Evolutionary conservation across 2,329 filamentous ascomycete genomes (phyloP), one percentile per base, ranked within the genome.

Genomic region (Trichoderma sp.): DNA sequence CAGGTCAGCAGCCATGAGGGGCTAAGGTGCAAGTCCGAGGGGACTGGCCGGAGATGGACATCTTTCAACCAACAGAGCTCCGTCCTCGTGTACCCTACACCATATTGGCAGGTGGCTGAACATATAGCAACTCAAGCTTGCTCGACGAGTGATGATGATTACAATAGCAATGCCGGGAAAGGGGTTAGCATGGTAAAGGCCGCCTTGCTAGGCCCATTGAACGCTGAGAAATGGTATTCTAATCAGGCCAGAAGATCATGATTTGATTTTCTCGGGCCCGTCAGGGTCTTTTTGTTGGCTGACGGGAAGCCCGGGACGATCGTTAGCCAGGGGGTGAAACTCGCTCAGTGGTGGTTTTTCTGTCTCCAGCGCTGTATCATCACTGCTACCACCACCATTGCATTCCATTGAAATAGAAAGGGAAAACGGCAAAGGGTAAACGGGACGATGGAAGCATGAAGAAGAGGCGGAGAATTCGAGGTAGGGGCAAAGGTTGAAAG

Each of bases 301-400:
- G 66, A 26, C 66, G 66, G 66, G 55, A 68, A 17, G 53, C 13
- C 66, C 66, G 66, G 66, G 66, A 59, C 55, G 55, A 61, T 61
- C 66, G 66, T 39, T 47, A 20, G 55, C 36, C 36, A 34, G 66
- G 66, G 65, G 55, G 26, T 26, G 66, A 68, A 68, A 61, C 36
- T 61, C 8, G 23, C 13, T 8, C 32, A 34, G 12, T 23, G 36
- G 36, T 43, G 15, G 6, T 62, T 12, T 62, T 26, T 59, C 1
- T 30, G 6, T 26, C 13, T 57, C 34, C 34, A 36, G 13, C 23
- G 3, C 36, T 17, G 26, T 9, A 50, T 12, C n/a, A 23, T 6
- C 23, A 32, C 13, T 28, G 23, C 17, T 7, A 26, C 39, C 17
- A 34, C 23, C 55, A 34, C 12, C 36, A 47, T 23, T 36, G 34